Evolutionary conservation across 1,139 yeast species (phyloP).

Genomic region (Yamadazyma buinensis): DNA sequence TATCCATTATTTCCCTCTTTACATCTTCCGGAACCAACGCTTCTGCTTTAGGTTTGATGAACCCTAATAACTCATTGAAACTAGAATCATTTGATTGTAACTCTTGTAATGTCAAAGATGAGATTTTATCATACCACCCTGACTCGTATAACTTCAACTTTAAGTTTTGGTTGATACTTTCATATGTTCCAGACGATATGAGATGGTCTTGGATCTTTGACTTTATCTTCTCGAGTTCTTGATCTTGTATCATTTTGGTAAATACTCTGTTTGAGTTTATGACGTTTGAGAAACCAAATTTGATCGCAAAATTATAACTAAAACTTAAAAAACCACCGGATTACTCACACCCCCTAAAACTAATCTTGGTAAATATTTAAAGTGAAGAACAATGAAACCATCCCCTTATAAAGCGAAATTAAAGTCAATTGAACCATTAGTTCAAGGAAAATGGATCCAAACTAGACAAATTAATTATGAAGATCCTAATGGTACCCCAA

Average conservation of each 20-base stretch:
- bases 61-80: constrained; percentile 50
- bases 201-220: constrained; percentile 67
- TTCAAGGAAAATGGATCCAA: constrained; percentile 44
- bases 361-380: no score
- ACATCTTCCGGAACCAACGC: constrained; percentile 68
- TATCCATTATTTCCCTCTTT: constrained; percentile 53
- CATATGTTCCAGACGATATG: constrained; percentile 78
- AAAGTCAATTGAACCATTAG: constrained; percentile 25
- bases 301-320: neutral
- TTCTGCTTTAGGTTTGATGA: constrained; percentile 62
- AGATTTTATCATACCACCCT: constrained; percentile 85
- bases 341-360: no score
- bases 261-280: no score
- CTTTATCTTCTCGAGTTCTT: constrained; percentile 50
- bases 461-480: constrained; percentile 58
- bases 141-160: constrained; percentile 64
- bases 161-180: constrained; percentile 56
- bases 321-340: neutral
- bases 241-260: constrained; percentile 27
- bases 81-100: constrained; percentile 34
- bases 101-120: constrained; percentile 48
- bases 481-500: constrained; percentile 61
- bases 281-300: neutral
- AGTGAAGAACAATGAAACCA: constrained; percentile 14
- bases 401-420: constrained; percentile 37